Evolutionary conservation across 1,139 yeast genomes (phyloP), one percentile per base, ranked within the genome.

Genomic region (Suhomyces terraborum): DNA sequence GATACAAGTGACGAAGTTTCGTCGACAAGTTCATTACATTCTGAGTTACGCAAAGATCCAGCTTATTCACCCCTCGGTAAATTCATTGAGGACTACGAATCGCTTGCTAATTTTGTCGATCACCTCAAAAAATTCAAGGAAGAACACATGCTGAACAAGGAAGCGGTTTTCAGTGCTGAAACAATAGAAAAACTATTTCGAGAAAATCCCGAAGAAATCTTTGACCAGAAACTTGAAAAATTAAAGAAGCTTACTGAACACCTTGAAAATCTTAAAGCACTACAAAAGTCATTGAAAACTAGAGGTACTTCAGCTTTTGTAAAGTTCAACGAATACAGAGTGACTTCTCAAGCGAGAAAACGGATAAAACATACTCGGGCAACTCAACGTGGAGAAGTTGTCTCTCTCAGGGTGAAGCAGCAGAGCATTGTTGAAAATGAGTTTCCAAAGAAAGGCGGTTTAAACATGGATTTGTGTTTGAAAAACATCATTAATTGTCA

Each of bases 401-500:
- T 30, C 9, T 30, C 32, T 3, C 32, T 30, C 14, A 12, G 21
- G 16, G 32, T 30, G 2, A 30, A 30, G 6, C 32, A 20, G 7
- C 32, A 30, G 9, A 19, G 24, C 17, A 19, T 20, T 3, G 13
- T 13, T n/a, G 13, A 23, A 6, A 30, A 25, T 10, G 27, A 24
- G n/a, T 7, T 24, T 17, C 35, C 35, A 8, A 17, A n/a, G 5
- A 16, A 16, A 14, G 48, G 46, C 9, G 48, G 48, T 1, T 37
- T 45, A 23, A 43, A 43, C 27, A 17, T 29, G 35, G 45, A 27
- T 4, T 26, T 42, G 8, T 36, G 48, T 21, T 16, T 34, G 14
- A 36, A 26, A 10, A 9, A 32, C 25, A 26, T 18, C 12, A 19
- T 33, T 13, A 24, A 28, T 29, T 52, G 56, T 27, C 47, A 32